phyloP scores from a whole-genome alignment of 2,329 filamentous ascomycete species.

The Grosmannia serpens region DNA sequence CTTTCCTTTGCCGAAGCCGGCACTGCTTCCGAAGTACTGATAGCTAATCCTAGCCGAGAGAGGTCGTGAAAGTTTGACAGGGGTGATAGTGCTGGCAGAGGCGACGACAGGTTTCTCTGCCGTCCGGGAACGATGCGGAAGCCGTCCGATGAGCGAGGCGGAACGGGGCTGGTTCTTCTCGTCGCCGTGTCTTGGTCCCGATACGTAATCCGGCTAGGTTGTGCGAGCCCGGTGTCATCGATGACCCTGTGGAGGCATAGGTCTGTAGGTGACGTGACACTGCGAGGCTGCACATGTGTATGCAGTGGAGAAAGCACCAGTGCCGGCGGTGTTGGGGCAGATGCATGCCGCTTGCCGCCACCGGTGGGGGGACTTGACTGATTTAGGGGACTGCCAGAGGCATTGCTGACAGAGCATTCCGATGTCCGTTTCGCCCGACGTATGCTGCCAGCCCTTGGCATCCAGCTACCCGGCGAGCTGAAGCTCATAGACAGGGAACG shows the following conservation, averaged over 20 bases:
- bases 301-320: conserved; percentile 1
- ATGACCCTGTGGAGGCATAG: conserved; percentile 13
- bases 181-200: neutral
- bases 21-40: conserved; percentile 22
- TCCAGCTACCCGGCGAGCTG: conserved; percentile 43
- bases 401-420: neutral
- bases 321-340: conserved; percentile 28
- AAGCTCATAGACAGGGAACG: conserved; percentile 51
- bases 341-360: conserved; percentile 37
- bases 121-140: conserved; percentile 12
- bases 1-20: neutral
- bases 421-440: conserved; percentile 41
- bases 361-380: neutral
- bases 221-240: conserved; percentile 12
- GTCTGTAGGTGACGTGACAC: conserved; percentile 36
- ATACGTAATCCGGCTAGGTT: conserved; percentile 7
- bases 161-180: conserved; percentile 3
- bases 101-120: conserved; percentile 40
- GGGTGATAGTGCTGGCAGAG: conserved; percentile 41
- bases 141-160: conserved; percentile 1
- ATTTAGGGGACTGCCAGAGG: neutral
- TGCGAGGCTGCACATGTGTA: conserved; percentile 5
- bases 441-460: conserved; percentile 43
- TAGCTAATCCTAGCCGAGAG: conserved; percentile 28
- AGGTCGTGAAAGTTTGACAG: conserved; percentile 44